phyloP scores from a whole-genome alignment of 495 filamentous ascomycete species.

The Hypoxylon crocopeplum region DNA sequence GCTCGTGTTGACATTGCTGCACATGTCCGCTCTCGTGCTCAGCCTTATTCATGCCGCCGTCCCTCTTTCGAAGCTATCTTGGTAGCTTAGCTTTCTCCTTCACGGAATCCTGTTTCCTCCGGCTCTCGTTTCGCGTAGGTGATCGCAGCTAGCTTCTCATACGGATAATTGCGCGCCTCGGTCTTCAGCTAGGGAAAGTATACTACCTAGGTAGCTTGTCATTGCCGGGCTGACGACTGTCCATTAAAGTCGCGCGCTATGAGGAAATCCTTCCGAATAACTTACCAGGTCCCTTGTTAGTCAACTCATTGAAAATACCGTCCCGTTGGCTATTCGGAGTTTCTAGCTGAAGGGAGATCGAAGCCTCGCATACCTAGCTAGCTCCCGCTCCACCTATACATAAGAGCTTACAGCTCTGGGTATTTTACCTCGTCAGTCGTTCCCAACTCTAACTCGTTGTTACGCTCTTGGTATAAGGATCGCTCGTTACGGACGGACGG shows the following conservation, averaged over 20 bases:
- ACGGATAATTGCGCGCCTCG: constrained; percentile 10
- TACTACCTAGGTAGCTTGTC: background rate
- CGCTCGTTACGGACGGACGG: constrained; percentile 29
- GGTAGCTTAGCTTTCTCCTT: constrained; percentile 22
- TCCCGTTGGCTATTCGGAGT: constrained; percentile 24
- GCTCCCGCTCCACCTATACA: constrained; percentile 7
- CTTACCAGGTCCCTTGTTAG: constrained; percentile 13
- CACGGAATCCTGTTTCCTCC: constrained; percentile 18
- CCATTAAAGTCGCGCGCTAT: constrained; percentile 17
- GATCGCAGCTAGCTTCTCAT: constrained; percentile 2
- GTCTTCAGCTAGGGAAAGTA: constrained; percentile 9
- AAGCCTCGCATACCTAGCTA: constrained; percentile 17
- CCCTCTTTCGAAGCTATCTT: constrained; percentile 16
- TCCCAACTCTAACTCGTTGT: constrained; percentile 4
- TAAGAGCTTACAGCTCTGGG: constrained; percentile 20
- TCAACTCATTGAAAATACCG: constrained; percentile 11
- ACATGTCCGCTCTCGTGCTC: constrained; percentile 12
- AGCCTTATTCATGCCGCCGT: constrained; percentile 33
- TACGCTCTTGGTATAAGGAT: constrained; percentile 21
- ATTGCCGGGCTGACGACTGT: constrained; percentile 17
- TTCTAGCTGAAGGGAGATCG: constrained; percentile 18
- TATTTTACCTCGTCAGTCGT: constrained; percentile 8
- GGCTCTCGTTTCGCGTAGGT: constrained; percentile 4
- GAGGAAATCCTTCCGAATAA: constrained; percentile 19
- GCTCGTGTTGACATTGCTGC: constrained; percentile 29